phyloP scores from a whole-genome alignment of 148 eudicot genomes.

The Simmondsia chinensis region DNA sequence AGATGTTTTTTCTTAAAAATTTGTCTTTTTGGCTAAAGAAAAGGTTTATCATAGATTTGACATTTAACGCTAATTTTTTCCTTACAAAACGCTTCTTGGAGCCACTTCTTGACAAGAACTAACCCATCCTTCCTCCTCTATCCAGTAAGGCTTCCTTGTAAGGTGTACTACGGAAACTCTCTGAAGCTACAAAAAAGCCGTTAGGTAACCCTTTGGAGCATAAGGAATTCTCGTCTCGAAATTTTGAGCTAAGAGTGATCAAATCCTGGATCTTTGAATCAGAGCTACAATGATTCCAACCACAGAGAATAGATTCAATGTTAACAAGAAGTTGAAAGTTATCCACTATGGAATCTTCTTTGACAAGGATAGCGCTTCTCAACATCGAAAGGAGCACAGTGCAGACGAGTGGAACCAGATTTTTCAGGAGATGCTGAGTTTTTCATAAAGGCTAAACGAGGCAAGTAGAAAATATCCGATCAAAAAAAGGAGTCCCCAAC shows the following conservation, averaged over 20 bases:
- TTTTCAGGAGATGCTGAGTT: slow-evolving; percentile 44
- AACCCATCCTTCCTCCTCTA: slow-evolving; percentile 75
- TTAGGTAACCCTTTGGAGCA: slow-evolving; percentile 21
- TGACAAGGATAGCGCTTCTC: slow-evolving; percentile 40
- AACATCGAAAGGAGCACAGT: slow-evolving; percentile 70
- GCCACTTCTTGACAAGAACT: slow-evolving; percentile 81
- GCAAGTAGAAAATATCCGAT: slow-evolving; percentile 72
- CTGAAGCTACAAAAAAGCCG: slow-evolving; percentile 78
- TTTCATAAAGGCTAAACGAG: slow-evolving; percentile 40
- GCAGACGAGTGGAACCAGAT: slow-evolving; percentile 24
- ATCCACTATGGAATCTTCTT: slow-evolving; percentile 24
- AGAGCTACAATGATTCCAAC: slow-evolving; percentile 60
- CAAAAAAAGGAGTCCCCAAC: slow-evolving; percentile 85
- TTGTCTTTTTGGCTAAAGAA: too few relatives aligned
- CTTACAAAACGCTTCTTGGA: slow-evolving; percentile 73
- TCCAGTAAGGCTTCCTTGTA: slow-evolving; percentile 78
- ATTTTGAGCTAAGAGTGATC: slow-evolving; percentile 33
- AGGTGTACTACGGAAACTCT: slow-evolving; percentile 75
- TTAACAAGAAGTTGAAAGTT: slow-evolving; percentile 49
- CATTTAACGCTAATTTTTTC: slow-evolving; percentile 62
- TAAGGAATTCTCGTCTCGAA: slow-evolving; percentile 23
- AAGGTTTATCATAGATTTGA: too few relatives aligned
- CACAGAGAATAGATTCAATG: slow-evolving; percentile 60
- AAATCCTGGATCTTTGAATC: slow-evolving; percentile 36
- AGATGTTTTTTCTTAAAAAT: too few relatives aligned